Evolutionary conservation across 129 eudicot genomes (phyloP), one percentile per base, ranked within the genome.

Genomic region (Helichrysum umbraculigerum): DNA sequence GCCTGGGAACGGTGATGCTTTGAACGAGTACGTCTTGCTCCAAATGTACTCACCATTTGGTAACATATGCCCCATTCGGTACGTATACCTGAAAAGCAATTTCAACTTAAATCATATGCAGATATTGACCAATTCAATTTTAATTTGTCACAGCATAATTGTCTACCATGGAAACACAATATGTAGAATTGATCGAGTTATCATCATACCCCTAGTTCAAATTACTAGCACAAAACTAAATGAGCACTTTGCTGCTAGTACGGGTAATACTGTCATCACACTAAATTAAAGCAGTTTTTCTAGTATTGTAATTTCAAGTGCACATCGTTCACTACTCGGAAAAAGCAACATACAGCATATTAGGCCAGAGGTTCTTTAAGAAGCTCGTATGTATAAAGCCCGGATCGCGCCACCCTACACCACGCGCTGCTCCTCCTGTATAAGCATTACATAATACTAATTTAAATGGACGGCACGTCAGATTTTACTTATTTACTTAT

Each of bases 401-500:
- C 0, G 97, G 97, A 74, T 91, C 92, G 8, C 96, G 92, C 97
- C 97, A 91, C 19, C 97, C 97, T 59, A 89, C 96, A 8, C 88
- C 84, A 7, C 92, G 86, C 54, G 97, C 97, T 3, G 96, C 90
- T 77, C 89, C 76, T 19, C 92, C 97, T 91, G 81, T 65, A 68
- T 21, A 28, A 57, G 19, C 1, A 7, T 25, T 54, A 22, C 25
- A 16, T 8, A 7, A 37, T 37, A 37, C 11, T 6, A 34, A 6
- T 34, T 37, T 37, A 7, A 37, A 37, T 37, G 42, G 42, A 37
- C 11, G 41, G 41, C 1, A 35, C 8, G 8, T 35, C 11, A 2
- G 11, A 2, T 7, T 37, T 37, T 7, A 37, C 41, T 35, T 35
- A 4, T 35, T 5, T 35, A 37, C 11, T 37, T 37, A 7, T 37